Evolutionary conservation across 805 yeast species (phyloP).

Genomic region (Suhomyces vadensis): DNA sequence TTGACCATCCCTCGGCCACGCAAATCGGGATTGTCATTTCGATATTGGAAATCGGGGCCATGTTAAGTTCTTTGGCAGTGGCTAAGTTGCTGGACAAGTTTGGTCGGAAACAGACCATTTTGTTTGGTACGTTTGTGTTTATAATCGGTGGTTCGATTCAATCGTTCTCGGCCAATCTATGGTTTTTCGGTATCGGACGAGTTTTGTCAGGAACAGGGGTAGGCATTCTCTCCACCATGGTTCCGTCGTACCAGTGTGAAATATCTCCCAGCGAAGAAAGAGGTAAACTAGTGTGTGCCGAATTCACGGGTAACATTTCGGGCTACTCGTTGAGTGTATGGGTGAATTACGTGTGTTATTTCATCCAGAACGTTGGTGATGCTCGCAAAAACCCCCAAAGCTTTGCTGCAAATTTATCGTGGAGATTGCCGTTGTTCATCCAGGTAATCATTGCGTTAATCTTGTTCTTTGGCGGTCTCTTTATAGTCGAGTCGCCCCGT

Average conservation of each 20-base stretch:
- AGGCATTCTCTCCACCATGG: conserved; percentile 79
- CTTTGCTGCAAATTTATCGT: conserved; percentile 49
- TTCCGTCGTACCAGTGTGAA: conserved; percentile 86
- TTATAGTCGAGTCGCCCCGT: conserved; percentile 85
- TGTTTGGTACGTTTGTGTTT: conserved; percentile 76
- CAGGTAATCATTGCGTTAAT: conserved; percentile 75
- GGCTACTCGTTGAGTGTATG: conserved; percentile 85
- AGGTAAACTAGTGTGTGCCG: conserved; percentile 83
- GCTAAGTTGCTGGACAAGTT: conserved; percentile 75
- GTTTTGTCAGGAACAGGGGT: conserved; percentile 84
- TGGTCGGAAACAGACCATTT: conserved; percentile 78
- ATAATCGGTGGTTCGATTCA: conserved; percentile 79
- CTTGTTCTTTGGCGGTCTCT: conserved; percentile 69
- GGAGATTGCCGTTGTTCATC: conserved; percentile 78
- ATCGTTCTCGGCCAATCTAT: conserved; percentile 55
- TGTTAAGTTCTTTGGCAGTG: conserved; percentile 73
- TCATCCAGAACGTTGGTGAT: conserved; percentile 52
- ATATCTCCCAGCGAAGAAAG: conserved; percentile 85
- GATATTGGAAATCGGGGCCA: conserved; percentile 84
- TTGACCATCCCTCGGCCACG: conserved; percentile 70
- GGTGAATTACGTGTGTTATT: conserved; percentile 80
- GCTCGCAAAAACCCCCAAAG: conserved; percentile 36
- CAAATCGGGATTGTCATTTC: conserved; percentile 86
- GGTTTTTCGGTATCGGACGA: conserved; percentile 68
- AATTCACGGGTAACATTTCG: conserved; percentile 80